phyloP scores from a whole-genome alignment of 805 yeast species.

The Starmerella stellata region DNA sequence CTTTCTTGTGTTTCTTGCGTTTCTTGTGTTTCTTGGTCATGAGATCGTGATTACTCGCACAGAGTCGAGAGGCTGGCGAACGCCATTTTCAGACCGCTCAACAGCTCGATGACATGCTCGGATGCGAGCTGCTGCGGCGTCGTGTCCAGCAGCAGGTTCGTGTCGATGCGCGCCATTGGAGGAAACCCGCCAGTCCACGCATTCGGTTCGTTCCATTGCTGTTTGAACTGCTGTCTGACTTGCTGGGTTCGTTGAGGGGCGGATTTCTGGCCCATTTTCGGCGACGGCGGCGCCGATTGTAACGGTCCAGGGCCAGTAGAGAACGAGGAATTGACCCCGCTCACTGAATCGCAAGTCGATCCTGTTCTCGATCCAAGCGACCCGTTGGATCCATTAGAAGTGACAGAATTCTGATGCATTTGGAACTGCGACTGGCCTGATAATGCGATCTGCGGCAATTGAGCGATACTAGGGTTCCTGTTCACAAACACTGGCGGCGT shows the following conservation, averaged over 20 bases:
- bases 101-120: slow-evolving; percentile 21
- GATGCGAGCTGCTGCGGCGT: slow-evolving; percentile 23
- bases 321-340: slow-evolving; percentile 1
- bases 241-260: not conserved
- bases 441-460: not conserved
- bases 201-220: not conserved
- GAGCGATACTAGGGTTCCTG: not conserved
- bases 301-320: slow-evolving; percentile 6
- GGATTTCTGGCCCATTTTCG: slow-evolving; percentile 2
- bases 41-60: not conserved
- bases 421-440: not conserved
- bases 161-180: slow-evolving; percentile 22
- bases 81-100: slow-evolving; percentile 20
- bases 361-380: not conserved
- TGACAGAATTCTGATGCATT: not conserved
- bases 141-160: slow-evolving; percentile 24
- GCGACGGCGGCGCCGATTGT: slow-evolving; percentile 7
- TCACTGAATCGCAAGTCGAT: not conserved
- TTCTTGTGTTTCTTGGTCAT: not conserved
- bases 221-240: slow-evolving; percentile 1
- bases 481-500: not conserved
- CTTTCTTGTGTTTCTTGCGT: too few relatives aligned
- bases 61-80: slow-evolving; percentile 8
- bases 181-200: slow-evolving; percentile 17
- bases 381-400: not conserved